Evolutionary conservation across 2,329 filamentous ascomycete species (phyloP), one percentile per base, ranked within the genome.

Genomic region (Microthyrium microscopicum): DNA sequence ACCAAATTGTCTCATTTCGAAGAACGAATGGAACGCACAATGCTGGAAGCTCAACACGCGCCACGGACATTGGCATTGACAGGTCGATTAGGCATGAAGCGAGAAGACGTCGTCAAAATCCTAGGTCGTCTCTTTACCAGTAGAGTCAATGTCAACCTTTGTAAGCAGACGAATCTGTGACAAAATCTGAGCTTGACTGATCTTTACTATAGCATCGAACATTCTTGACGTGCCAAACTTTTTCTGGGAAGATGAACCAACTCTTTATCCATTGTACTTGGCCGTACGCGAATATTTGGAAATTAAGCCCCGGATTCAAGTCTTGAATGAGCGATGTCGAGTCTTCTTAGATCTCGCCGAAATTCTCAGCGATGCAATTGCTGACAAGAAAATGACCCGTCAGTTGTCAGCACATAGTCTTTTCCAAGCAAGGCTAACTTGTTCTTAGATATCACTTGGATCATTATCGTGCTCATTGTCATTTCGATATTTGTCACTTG

Each of bases 171-270:
- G 22, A 16, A n/a, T 12, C 24, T 13, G 30, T 8, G 4, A 8
- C 13, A 9, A 9, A 7, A 12, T 16, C 41, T 29, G 26, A 24
- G 7, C 27, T 24, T 27, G 26, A 41, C 12, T 26, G 5, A 8
- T 5, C n/a, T n/a, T n/a, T n/a, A n/a, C n/a, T n/a, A n/a, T 16
- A 91, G 83, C 84, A 39, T 92, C 81, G 15, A 95, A 95, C 51
- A 87, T 94, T 53, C 77, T 94, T 37, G 85, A 94, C 54, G 83
- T 91, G 1, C 87, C 87, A 39, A 91, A 87, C 52, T 94, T 94
- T 66, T 92, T 95, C 66, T 98, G 89, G 89, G 85, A 95, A 53
- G 81, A 81, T 8, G 89, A 98, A 52, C 89, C 89, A 13, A 94
- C 83, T 0, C 67, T 98, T 0, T 83, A 94, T 52, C 89, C 89